These are phyloP conservation scores for Mallotus japonicus DNA, from an alignment of 441 rosid species.

Conservation along the genomic window DNA sequence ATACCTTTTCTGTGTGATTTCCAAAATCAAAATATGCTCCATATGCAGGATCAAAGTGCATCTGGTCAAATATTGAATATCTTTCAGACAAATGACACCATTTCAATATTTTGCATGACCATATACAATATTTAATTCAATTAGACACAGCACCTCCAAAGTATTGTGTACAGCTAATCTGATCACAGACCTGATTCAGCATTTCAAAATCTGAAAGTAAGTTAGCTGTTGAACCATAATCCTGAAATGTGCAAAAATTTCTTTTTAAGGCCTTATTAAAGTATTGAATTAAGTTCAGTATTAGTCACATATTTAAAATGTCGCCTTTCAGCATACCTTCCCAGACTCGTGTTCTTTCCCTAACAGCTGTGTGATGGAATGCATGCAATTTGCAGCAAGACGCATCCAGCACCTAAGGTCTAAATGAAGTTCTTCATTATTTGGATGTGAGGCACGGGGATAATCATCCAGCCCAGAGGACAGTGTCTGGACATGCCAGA, in stretches of 20 bases:
- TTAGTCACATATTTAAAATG: neutral
- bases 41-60: conserved; percentile 74
- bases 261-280: conserved; percentile 24
- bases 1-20: conserved; percentile 95
- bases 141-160: neutral
- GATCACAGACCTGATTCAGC: conserved; percentile 70
- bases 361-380: conserved; percentile 60
- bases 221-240: conserved; percentile 62
- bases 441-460: conserved; percentile 98
- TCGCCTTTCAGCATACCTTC: conserved; percentile 44
- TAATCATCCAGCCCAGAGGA: conserved; percentile 98
- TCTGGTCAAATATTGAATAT: conserved; percentile 49
- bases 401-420: conserved; percentile 99
- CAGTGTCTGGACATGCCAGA: conserved; percentile 58
- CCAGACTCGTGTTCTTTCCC: conserved; percentile 39
- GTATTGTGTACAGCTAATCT: conserved; percentile 3
- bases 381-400: conserved; percentile 96
- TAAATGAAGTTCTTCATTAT: conserved; percentile 85
- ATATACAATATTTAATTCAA: neutral
- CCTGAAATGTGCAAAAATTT: conserved; percentile 50
- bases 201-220: conserved; percentile 77
- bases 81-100: conserved; percentile 7
- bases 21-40: conserved; percentile 97
- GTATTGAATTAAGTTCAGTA: conserved; percentile 7
- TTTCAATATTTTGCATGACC: neutral